Conservation (phyloP, 2,329 filamentous ascomycete species). For the Falciphora oryzae region DNA sequence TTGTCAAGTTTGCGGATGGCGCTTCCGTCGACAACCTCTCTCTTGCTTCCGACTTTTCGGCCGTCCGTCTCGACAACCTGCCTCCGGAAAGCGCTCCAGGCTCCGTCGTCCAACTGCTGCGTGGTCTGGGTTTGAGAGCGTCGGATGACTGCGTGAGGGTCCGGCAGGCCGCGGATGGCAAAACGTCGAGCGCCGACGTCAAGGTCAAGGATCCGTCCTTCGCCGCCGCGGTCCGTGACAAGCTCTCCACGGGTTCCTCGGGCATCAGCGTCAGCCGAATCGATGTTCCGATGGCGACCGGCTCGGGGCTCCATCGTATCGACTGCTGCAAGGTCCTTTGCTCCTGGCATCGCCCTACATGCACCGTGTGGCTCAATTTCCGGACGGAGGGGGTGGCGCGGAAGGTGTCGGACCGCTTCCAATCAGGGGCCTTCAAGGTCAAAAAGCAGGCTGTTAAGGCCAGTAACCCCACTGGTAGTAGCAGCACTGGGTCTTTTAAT, state of each 20-base stretch:
- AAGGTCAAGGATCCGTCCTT: constrained; percentile 22
- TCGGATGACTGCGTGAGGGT: constrained; percentile 15
- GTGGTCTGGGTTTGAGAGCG: constrained; percentile 13
- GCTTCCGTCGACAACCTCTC: constrained; percentile 22
- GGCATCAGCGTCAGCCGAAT: constrained; percentile 11
- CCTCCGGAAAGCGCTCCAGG: constrained; percentile 16
- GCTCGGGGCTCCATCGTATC: constrained; percentile 22
- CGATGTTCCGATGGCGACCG: constrained; percentile 17
- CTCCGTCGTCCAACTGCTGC: constrained; percentile 19
- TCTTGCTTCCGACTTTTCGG: constrained; percentile 31
- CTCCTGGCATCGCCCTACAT: constrained; percentile 30
- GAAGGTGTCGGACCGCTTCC: constrained; percentile 17
- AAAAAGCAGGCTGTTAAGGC: too few relatives aligned
- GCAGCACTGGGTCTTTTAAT: too few relatives aligned
- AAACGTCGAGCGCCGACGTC: constrained; percentile 18
- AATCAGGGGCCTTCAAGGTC: too few relatives aligned
- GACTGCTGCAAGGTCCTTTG: constrained; percentile 29
- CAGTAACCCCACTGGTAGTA: too few relatives aligned
- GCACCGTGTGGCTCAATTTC: constrained; percentile 26
- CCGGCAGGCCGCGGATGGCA: neutral
- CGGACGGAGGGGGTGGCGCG: constrained; percentile 20
- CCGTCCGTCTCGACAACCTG: constrained; percentile 26
- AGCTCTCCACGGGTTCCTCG: constrained; percentile 10
- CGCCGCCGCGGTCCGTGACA: constrained; percentile 16
- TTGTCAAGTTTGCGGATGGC: constrained; percentile 27